phyloP scores from a whole-genome alignment of 371 early-diverging fungal genomes.

The Lichtheimia ramosa region DNA sequence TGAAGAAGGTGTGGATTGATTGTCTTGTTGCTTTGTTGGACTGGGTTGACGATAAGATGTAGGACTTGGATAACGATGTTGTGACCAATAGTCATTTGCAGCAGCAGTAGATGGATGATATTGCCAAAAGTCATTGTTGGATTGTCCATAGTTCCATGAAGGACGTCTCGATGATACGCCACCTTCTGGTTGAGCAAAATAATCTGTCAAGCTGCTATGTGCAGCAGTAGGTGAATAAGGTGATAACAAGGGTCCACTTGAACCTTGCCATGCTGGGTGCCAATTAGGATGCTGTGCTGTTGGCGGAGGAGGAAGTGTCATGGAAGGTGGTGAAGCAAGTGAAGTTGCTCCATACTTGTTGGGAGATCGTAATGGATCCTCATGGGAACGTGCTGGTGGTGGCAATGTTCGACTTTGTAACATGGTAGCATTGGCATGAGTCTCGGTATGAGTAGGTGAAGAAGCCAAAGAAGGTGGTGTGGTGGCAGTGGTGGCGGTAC shows the following conservation, averaged over 20 bases:
- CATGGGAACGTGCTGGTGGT: background rate
- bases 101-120: too few relatives aligned
- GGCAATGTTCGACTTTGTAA: slow-evolving; percentile 15
- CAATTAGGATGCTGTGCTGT: background rate
- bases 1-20: too few relatives aligned
- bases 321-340: background rate
- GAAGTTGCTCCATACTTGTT: background rate
- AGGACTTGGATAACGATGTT: too few relatives aligned
- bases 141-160: too few relatives aligned
- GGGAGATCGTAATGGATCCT: background rate
- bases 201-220: too few relatives aligned
- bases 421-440: slow-evolving; percentile 5
- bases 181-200: too few relatives aligned
- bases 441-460: background rate
- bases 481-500: background rate
- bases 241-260: background rate
- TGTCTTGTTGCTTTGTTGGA: too few relatives aligned
- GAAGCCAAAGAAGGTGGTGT: background rate
- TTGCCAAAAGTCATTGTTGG: too few relatives aligned
- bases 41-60: too few relatives aligned
- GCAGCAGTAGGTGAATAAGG: background rate
- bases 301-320: background rate
- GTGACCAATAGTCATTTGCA: too few relatives aligned
- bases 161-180: too few relatives aligned
- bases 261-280: too few relatives aligned